phyloP scores from a whole-genome alignment of 148 eudicot species.

The Tetragonia tetragonoides region DNA sequence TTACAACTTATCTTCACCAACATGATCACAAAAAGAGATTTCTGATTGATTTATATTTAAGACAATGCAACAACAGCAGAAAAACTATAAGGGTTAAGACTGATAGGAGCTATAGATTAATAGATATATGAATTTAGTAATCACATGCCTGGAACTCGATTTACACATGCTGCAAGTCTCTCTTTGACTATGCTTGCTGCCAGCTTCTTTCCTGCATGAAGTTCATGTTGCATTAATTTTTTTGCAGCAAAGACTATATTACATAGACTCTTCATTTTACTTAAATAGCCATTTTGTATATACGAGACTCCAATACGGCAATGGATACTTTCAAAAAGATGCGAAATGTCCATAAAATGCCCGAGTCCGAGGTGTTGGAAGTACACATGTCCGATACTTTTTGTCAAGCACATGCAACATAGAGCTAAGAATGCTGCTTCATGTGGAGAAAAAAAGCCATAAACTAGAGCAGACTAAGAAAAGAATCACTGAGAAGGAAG shows the following conservation, averaged over 20 bases:
- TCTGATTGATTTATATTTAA: neutral
- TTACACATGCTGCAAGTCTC: slow-evolving; percentile 96
- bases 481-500: neutral
- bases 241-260: too few species aligned
- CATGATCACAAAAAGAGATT: neutral
- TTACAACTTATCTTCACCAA: neutral
- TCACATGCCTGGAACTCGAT: slow-evolving; percentile 83
- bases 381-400: too few species aligned
- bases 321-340: too few species aligned
- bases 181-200: slow-evolving; percentile 89
- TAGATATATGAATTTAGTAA: slow-evolving; percentile 9
- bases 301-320: too few species aligned
- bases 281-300: too few species aligned
- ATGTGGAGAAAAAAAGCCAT: neutral
- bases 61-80: neutral
- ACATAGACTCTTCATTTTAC: too few species aligned
- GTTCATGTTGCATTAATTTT: neutral
- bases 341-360: neutral
- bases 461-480: neutral
- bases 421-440: too few species aligned
- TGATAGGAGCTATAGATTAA: slow-evolving; percentile 2
- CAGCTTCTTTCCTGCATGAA: slow-evolving; percentile 63
- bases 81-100: neutral
- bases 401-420: too few species aligned
- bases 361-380: neutral